Evolutionary conservation across 805 yeast species (phyloP), one percentile per base, ranked within the genome.

Genomic region (Blastobotrys robertii): DNA sequence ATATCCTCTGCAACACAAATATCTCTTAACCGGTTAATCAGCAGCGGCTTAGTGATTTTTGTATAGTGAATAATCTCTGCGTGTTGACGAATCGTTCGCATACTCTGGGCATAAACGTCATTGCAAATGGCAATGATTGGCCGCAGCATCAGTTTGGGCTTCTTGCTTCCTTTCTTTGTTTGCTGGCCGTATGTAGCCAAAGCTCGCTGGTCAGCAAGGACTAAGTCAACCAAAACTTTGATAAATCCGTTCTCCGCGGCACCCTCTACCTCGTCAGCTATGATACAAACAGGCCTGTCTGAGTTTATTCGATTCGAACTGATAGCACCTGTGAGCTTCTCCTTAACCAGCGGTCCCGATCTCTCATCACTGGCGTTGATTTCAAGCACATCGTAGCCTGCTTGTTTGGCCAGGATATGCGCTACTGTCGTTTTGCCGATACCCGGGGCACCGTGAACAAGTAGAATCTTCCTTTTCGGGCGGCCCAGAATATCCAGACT

Each of bases 41-140:
- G 60, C 31, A 68, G 69, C 41, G 59, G 64, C 41, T 65, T 69
- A 2, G 74, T 56, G 0, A 94, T 80, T 44, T 75, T 77, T 45
- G 68, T 71, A 54, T 87, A 82, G 5, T 74, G 59, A 2, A 90
- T 68, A 5, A 84, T 68, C 53, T 90, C 96, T 49, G 90, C 77
- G 46, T 71, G 64, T 0, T 81, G 81, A 47, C 90, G 75, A 47
- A 90, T 65, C 44, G 76, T 77, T 41, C 85, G 94, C 62, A 90
- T 66, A 1, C 84, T 76, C 2, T 79, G 74, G 0, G 84, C 74
- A 59, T 84, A 87, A 1, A 84, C 70, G 55, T 92, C 95, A 56
- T 90, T 92, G 58, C 97, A 94, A 44, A 92, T 76, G 34, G 95
- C 88, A 42, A 90, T 84, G 13, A 92, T 85, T 1, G 97, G 97